A percentile compares a stretch with the other conserved stretches of the same genome.
phyloP scores from a whole-genome alignment of 1,284 basidiomycete species.

The Takashimella koratensis region DNA sequence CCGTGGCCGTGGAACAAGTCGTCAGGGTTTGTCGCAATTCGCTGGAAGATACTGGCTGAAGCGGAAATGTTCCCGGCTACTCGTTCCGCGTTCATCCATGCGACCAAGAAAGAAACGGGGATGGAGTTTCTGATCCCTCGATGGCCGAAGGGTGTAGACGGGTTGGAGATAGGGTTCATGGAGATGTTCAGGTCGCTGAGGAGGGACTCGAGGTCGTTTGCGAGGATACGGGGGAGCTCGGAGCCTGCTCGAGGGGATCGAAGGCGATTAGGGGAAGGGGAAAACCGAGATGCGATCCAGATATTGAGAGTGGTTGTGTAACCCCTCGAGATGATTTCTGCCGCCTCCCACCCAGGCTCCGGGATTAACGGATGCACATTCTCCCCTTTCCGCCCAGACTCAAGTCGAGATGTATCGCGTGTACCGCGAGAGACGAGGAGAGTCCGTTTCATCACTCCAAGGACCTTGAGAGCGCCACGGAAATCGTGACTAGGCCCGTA shows the following conservation, averaged over 20 bases:
- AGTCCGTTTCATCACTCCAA: conserved; percentile 12
- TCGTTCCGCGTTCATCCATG: conserved; percentile 28
- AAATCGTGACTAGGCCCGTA: conserved; percentile 9
- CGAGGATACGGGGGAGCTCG: conserved; percentile 13
- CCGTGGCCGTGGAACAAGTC: not conserved
- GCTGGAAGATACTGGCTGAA: conserved; percentile 11
- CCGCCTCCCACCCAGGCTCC: not conserved
- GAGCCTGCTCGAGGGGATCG: not conserved
- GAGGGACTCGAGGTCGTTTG: conserved; percentile 14
- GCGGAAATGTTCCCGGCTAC: conserved; percentile 9
- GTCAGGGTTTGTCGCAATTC: conserved; percentile 6
- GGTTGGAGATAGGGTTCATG: conserved; percentile 8
- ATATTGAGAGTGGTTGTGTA: conserved; percentile 9
- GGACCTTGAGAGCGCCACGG: conserved; percentile 6
- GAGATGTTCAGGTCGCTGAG: conserved; percentile 4
- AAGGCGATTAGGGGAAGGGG: not conserved
- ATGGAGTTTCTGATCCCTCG: not conserved
- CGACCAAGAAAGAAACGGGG: conserved; percentile 15
- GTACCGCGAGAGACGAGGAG: not conserved
- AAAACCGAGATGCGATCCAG: conserved; percentile 2
- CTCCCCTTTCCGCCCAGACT: too few species aligned
- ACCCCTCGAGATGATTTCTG: conserved; percentile 3
- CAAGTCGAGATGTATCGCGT: not conserved
- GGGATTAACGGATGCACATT: too few species aligned
- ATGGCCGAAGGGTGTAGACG: conserved; percentile 5